Evolutionary conservation across 352 stramenopile species (phyloP).

Genomic region (Phytopythium helicoides): DNA sequence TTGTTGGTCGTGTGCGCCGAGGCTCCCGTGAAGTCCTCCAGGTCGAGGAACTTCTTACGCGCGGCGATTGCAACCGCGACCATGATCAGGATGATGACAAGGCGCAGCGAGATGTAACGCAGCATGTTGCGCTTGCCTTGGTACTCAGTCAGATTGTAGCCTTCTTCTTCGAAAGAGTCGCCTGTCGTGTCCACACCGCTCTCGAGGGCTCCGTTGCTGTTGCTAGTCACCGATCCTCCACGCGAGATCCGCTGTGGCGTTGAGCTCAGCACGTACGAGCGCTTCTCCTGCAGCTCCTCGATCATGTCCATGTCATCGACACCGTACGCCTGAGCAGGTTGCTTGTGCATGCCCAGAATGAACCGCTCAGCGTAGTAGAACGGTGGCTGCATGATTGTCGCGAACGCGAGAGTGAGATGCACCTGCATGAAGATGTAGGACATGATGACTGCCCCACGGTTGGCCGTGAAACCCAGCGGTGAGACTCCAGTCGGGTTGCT

Average conservation of each 20-base stretch:
- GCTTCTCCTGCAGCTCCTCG: slow-evolving; percentile 26
- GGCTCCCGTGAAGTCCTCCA: slow-evolving; percentile 53
- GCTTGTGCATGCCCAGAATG: slow-evolving; percentile 41
- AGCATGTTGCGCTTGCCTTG: slow-evolving; percentile 28
- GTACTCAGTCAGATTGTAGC: slow-evolving; percentile 30
- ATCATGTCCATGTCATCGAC: slow-evolving; percentile 11
- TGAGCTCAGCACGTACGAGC: slow-evolving; percentile 26
- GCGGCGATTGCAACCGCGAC: slow-evolving; percentile 37
- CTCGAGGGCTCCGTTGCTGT: slow-evolving; percentile 7
- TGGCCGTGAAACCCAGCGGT: slow-evolving; percentile 32
- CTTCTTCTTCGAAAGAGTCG: slow-evolving; percentile 36
- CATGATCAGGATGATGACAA: slow-evolving; percentile 36
- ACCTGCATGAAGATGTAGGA: slow-evolving; percentile 51
- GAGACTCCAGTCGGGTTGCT: slow-evolving; percentile 13
- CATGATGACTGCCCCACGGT: slow-evolving; percentile 33
- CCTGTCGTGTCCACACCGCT: slow-evolving; percentile 22
- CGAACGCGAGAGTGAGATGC: slow-evolving; percentile 50
- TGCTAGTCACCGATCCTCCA: slow-evolving; percentile 11
- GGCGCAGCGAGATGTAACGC: slow-evolving; percentile 44
- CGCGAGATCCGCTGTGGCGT: slow-evolving; percentile 18
- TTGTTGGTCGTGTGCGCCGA: slow-evolving; percentile 50
- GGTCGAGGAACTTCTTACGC: slow-evolving; percentile 51
- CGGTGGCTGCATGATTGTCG: slow-evolving; percentile 40
- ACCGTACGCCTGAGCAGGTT: slow-evolving; percentile 15
- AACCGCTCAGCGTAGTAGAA: slow-evolving; percentile 44